Percentiles rank a stretch among this genome's conserved stretches.
Evolutionary conservation across 352 stramenopile genomes (phyloP).

Genomic region (Halophytophthora batemanensis): DNA sequence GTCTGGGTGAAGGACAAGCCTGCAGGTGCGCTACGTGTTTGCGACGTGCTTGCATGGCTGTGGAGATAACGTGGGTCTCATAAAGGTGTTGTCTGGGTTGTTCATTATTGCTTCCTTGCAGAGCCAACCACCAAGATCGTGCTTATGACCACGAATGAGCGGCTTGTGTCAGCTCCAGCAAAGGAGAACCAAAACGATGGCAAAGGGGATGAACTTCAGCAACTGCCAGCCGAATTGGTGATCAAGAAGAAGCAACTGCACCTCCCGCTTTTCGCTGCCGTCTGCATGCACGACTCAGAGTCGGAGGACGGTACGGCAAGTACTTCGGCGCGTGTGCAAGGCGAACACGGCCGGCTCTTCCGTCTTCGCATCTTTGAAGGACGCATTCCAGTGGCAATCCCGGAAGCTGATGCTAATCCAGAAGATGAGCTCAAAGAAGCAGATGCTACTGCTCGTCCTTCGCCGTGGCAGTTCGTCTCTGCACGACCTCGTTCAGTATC

Average conservation of each 20-base stretch:
- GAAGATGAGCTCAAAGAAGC: background rate
- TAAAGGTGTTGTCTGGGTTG: background rate
- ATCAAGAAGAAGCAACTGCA: conserved; percentile 15
- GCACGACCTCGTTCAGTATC: background rate
- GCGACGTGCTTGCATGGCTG: background rate
- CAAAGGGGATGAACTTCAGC: background rate
- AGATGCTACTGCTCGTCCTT: background rate
- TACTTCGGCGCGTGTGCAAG: conserved; percentile 12
- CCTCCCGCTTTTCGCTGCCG: conserved; percentile 11
- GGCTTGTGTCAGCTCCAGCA: background rate
- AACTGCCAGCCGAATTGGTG: conserved; percentile 10
- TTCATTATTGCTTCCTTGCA: background rate
- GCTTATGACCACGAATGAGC: background rate
- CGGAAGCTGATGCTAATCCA: background rate
- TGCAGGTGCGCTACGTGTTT: conserved; percentile 9
- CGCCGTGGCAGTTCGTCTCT: conserved; percentile 27
- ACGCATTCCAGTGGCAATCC: background rate
- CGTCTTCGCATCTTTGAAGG: conserved; percentile 43
- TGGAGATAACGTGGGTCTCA: background rate
- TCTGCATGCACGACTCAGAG: conserved; percentile 3
- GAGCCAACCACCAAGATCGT: conserved; percentile 2
- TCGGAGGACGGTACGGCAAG: background rate
- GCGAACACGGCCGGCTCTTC: conserved; percentile 35
- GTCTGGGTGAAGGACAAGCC: conserved; percentile 17
- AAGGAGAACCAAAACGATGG: conserved; percentile 1